Conservation (phyloP, 495 filamentous ascomycete species). For the Xylaria cubensis region DNA sequence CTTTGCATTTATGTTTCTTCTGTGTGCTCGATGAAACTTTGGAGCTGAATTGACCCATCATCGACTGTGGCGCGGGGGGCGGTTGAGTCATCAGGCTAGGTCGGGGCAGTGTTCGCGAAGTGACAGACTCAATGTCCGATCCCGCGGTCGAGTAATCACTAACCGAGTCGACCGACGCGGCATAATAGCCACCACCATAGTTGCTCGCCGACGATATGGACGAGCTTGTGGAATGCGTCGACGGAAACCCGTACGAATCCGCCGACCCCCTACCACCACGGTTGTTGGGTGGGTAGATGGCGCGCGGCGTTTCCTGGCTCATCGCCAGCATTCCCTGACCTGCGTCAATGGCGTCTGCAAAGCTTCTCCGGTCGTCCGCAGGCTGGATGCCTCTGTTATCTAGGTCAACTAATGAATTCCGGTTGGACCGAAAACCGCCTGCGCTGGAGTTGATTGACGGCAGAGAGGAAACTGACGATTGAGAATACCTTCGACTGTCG, state of each 20-base stretch:
- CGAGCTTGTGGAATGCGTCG: slow-evolving; percentile 89
- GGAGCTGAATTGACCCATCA: slow-evolving; percentile 99
- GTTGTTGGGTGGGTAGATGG: slow-evolving; percentile 77
- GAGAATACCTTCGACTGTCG: slow-evolving; percentile 81
- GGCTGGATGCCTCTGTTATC: slow-evolving; percentile 59
- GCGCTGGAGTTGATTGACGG: slow-evolving; percentile 49
- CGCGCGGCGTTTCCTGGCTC: slow-evolving; percentile 88
- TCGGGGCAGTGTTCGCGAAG: slow-evolving; percentile 81
- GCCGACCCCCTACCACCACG: slow-evolving; percentile 69
- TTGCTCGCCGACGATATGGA: slow-evolving; percentile 84
- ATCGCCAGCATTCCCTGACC: slow-evolving; percentile 88
- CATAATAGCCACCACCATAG: slow-evolving; percentile 77
- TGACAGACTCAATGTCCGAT: slow-evolving; percentile 78
- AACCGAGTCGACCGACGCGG: slow-evolving; percentile 84
- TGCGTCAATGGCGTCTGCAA: slow-evolving; percentile 85
- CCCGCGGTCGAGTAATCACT: slow-evolving; percentile 95
- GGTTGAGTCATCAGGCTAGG: slow-evolving; percentile 70
- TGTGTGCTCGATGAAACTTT: slow-evolving; percentile 95
- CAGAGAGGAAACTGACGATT: slow-evolving; percentile 77
- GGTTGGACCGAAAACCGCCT: slow-evolving; percentile 51
- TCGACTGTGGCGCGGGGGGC: slow-evolving; percentile 88
- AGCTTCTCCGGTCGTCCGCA: slow-evolving; percentile 69
- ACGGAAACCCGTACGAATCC: slow-evolving; percentile 94
- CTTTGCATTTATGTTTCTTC: slow-evolving; percentile 99
- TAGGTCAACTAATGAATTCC: slow-evolving; percentile 68